phyloP scores from a whole-genome alignment of 139 green algal species.

The Volvox reticuliferus region DNA sequence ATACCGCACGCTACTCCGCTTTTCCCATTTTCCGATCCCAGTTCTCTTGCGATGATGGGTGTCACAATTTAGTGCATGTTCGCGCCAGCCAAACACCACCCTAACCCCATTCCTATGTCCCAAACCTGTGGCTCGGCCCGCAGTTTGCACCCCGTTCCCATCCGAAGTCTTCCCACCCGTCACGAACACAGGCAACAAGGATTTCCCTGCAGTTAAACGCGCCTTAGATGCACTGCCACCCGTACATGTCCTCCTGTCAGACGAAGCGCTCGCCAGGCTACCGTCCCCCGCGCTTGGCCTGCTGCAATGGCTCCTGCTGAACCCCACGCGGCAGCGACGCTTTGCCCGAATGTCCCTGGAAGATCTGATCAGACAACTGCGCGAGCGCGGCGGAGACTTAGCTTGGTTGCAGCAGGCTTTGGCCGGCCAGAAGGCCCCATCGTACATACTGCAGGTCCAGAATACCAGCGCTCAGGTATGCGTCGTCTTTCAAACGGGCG shows the following conservation, averaged over 20 bases:
- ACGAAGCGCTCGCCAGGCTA: neutral
- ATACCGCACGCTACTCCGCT: too few relatives aligned
- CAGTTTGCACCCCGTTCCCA: slow-evolving; percentile 59
- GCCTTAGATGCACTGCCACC: slow-evolving; percentile 30
- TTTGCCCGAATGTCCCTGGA: slow-evolving; percentile 1
- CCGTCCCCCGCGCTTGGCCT: neutral
- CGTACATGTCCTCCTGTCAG: slow-evolving; percentile 28
- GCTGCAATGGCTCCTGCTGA: slow-evolving; percentile 49
- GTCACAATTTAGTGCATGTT: too few relatives aligned
- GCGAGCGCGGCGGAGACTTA: neutral
- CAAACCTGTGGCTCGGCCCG: neutral
- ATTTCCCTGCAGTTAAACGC: slow-evolving; percentile 30
- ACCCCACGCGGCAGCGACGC: slow-evolving; percentile 16
- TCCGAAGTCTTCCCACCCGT: slow-evolving; percentile 36
- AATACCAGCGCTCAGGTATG: neutral
- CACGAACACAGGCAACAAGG: slow-evolving; percentile 44
- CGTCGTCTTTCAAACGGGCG: too few relatives aligned
- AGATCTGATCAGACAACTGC: slow-evolving; percentile 18
- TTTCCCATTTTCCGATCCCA: too few relatives aligned
- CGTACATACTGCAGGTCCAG: slow-evolving; percentile 4
- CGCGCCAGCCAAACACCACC: too few relatives aligned
- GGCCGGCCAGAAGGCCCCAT: neutral
- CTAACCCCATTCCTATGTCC: too few relatives aligned
- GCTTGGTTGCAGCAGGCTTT: neutral
- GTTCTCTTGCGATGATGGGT: too few relatives aligned